Percentiles rank a stretch among this genome's conserved stretches.
phyloP scores from a whole-genome alignment of 2,329 filamentous ascomycete genomes.

The Huntiella omanensis region DNA sequence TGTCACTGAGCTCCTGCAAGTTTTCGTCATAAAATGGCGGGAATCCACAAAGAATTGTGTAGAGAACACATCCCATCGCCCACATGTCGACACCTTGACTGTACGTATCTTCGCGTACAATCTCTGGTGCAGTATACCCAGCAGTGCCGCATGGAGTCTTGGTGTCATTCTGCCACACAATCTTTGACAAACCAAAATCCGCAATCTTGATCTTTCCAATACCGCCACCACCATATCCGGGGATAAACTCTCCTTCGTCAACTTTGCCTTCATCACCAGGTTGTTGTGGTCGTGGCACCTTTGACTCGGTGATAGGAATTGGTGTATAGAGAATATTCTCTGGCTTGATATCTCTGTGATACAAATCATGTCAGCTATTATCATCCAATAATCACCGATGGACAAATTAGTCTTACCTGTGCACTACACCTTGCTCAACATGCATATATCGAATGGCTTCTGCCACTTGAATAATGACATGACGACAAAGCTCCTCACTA shows the following conservation, averaged over 20 bases:
- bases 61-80: conserved; percentile 90
- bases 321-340: conserved; percentile 93
- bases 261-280: conserved; percentile 93
- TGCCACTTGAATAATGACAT: conserved; percentile 92
- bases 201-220: conserved; percentile 95
- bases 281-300: conserved; percentile 58
- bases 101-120: conserved; percentile 96
- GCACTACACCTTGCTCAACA: conserved; percentile 85
- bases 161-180: conserved; percentile 94
- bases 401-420: conserved; percentile 48
- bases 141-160: conserved; percentile 99
- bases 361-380: too few relatives aligned
- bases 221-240: conserved; percentile 64
- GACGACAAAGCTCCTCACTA: conserved; percentile 82
- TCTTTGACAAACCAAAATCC: conserved; percentile 92
- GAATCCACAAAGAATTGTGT: conserved; percentile 92
- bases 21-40: conserved; percentile 98
- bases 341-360: conserved; percentile 77
- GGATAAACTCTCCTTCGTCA: conserved; percentile 85
- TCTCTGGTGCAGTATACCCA: conserved; percentile 93
- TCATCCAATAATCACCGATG: neutral
- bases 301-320: conserved; percentile 62
- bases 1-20: conserved; percentile 90
- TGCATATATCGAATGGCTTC: conserved; percentile 81
- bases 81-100: conserved; percentile 99